These are phyloP conservation scores for Elaeagnus macrophylla DNA, from an alignment of 306 rosid genomes.

Conservation along the genomic window DNA sequence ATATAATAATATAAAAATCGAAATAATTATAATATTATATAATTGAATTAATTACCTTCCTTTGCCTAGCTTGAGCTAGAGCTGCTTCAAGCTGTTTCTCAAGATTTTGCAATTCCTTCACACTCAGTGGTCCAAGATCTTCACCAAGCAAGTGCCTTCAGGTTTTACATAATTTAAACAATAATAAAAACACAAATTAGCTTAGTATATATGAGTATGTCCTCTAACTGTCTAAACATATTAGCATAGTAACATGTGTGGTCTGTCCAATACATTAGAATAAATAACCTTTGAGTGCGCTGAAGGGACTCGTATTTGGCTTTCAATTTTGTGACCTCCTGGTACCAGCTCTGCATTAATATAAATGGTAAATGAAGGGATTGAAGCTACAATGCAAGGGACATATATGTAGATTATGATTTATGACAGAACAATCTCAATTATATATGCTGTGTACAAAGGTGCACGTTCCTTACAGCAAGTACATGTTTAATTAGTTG, in stretches of 20 bases:
- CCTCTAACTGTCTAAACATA: neutral
- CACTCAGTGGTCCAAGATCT: conserved; percentile 83
- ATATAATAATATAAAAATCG: too few species aligned
- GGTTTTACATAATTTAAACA: conserved; percentile 1
- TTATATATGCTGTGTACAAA: too few species aligned
- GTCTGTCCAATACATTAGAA: neutral
- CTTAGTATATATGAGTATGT: neutral
- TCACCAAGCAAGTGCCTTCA: conserved; percentile 90
- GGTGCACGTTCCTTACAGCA: too few species aligned
- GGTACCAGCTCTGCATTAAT: conserved; percentile 61
- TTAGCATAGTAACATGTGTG: neutral
- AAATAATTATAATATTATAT: neutral
- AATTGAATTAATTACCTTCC: conserved; percentile 40
- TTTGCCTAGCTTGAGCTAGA: conserved; percentile 71
- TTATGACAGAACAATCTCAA: too few species aligned
- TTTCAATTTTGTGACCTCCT: conserved; percentile 62
- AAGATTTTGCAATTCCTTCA: conserved; percentile 75
- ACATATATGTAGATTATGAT: neutral
- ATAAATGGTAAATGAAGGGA: neutral
- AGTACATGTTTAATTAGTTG: too few species aligned
- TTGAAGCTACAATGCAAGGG: neutral
- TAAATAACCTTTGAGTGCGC: conserved; percentile 62
- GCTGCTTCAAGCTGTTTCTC: conserved; percentile 93
- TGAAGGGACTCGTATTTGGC: conserved; percentile 73
- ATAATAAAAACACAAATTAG: neutral